Base-by-base conservation (phyloP, 345 rosid genomes). In the Mercurialis annua region DNA sequence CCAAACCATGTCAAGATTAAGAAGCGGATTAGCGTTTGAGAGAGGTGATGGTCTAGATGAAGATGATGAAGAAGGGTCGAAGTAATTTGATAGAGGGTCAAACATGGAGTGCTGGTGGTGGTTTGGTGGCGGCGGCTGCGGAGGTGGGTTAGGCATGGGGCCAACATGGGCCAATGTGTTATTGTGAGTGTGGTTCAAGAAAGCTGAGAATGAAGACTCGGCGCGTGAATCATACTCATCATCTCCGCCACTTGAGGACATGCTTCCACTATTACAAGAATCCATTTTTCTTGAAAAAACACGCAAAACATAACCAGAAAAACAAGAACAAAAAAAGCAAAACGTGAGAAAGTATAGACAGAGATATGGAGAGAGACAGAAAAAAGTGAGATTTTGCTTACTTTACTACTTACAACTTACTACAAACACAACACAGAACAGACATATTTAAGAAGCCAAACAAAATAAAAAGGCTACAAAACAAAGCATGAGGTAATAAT, bases 141-240 rank as follows among this genome's bases (percentile, higher is more conserved):
- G 82, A 7, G 75, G 80, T 18, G 72, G 84, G 74, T 73, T 67
- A 33, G 38, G 54, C 75, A 66, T 53, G 60, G 69, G 76, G 48
- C 68, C 68, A 33, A 49, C 69, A 72, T 66, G 72, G 40, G 27
- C 62, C 24, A 68, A 68, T 38, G 64, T 75, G 70, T 27, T 18
- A 53, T 64, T 65, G 58, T 43, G 47, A 47, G 6, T 65, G 64
- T 66, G 44, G 77, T 74, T 80, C 48, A 86, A 76, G 51, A 86
- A 80, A 67, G 85, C 76, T 10, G 88, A 74, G 61, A 87, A 74
- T 17, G 88, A 40, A 3, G 44, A 78, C 26, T 80, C 89, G 26
- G 83, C 84, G 77, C 87, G 90, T 77, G 96, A 85, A 66, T 90
- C 92, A 52, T 82, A 85, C 76, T 92, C 96, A 6, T 87, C 94